Conservation (phyloP, 2,329 filamentous ascomycete genomes). For the Anisogramma anomala region DNA sequence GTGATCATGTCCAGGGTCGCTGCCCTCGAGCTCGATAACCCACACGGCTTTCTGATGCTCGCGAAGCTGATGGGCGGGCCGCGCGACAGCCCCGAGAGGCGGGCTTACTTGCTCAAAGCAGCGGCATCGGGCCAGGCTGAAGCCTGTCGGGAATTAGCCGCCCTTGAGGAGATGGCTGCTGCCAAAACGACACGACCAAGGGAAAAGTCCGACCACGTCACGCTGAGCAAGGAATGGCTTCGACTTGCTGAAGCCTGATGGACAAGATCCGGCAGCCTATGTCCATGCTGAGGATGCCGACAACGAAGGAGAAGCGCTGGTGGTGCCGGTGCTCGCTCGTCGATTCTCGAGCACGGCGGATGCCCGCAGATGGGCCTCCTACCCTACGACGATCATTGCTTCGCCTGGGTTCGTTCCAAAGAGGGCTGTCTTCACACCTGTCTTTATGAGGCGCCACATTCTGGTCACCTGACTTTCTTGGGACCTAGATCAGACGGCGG, state of each 20-base stretch:
- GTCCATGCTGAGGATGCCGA: constrained; percentile 2
- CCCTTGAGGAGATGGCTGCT: constrained; percentile 13
- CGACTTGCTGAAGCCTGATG: constrained; percentile 11
- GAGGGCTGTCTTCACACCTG: too few relatives aligned
- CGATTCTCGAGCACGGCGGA: too few relatives aligned
- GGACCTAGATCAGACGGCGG: too few relatives aligned
- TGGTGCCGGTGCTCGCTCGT: too few relatives aligned
- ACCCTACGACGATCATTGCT: too few relatives aligned
- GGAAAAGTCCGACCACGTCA: constrained; percentile 15
- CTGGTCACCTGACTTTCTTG: too few relatives aligned
- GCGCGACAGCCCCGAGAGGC: constrained; percentile 16
- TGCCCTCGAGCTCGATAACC: constrained; percentile 23
- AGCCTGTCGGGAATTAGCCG: constrained; percentile 21
- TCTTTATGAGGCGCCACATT: too few relatives aligned
- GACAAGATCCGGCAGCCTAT: neutral
- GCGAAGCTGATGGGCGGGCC: constrained; percentile 19
- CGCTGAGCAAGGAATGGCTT: constrained; percentile 20
- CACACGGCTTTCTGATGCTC: constrained; percentile 19
- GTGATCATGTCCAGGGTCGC: constrained; percentile 19
- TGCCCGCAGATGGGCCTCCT: too few relatives aligned
- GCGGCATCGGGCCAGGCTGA: constrained; percentile 21
- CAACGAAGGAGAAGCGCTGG: neutral
- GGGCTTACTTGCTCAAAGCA: constrained; percentile 21
- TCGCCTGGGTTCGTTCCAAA: too few relatives aligned
- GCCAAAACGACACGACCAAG: constrained; percentile 9